Evolutionary conservation across 371 early-diverging fungal species (phyloP).

Genomic region (Mortierella sp.): DNA sequence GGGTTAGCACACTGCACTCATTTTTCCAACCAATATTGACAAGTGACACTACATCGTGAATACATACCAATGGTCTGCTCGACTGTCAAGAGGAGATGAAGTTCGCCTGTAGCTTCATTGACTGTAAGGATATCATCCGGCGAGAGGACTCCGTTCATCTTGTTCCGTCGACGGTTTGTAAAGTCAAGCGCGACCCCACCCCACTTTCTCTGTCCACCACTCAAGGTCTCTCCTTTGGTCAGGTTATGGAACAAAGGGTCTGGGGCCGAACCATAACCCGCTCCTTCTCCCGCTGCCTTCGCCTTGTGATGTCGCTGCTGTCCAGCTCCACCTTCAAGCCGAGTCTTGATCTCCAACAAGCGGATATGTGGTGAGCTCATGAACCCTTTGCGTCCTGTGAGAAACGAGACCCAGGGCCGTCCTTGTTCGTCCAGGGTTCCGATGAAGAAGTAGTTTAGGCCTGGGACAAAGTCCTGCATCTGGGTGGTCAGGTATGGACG

Average conservation of each 20-base stretch:
- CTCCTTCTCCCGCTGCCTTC: too few species aligned
- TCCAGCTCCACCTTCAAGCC: background rate
- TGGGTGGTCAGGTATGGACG: slow-evolving; percentile 39
- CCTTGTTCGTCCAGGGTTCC: slow-evolving; percentile 43
- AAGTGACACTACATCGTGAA: background rate
- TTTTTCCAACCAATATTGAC: background rate
- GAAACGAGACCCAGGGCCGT: slow-evolving; percentile 50
- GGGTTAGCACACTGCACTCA: background rate
- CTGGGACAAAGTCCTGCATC: slow-evolving; percentile 43
- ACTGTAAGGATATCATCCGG: slow-evolving; percentile 22
- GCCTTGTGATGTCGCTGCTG: background rate
- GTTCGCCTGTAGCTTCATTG: slow-evolving; percentile 22
- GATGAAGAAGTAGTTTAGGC: slow-evolving; percentile 40
- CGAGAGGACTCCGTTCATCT: slow-evolving; percentile 46
- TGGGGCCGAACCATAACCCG: background rate
- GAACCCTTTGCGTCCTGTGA: slow-evolving; percentile 39
- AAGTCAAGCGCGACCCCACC: slow-evolving; percentile 46
- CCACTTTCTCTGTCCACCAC: slow-evolving; percentile 30
- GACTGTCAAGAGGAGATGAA: slow-evolving; percentile 42
- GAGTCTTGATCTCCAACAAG: slow-evolving; percentile 28
- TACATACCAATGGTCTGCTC: slow-evolving; percentile 49
- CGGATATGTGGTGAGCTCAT: slow-evolving; percentile 25
- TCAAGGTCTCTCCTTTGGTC: slow-evolving; percentile 25
- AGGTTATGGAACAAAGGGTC: slow-evolving; percentile 44
- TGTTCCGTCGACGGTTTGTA: slow-evolving; percentile 46